Evolutionary conservation across 352 stramenopile genomes (phyloP), one percentile per base, ranked within the genome.

Genomic region (Peronospora destructor): DNA sequence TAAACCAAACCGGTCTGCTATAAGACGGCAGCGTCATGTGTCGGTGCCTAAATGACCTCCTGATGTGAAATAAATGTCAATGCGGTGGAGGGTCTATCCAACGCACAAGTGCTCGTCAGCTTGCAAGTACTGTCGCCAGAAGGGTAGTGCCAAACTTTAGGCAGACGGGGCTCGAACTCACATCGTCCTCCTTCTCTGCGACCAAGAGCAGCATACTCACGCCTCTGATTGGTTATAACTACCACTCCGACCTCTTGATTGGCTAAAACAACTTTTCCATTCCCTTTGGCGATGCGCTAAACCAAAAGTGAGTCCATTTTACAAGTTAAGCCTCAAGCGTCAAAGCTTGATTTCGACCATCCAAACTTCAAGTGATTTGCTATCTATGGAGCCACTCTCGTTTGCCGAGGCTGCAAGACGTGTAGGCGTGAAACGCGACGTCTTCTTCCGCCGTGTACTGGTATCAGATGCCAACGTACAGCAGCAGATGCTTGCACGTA

Each of bases 381-480:
- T 26, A 9, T 40, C 16, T 14, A 63, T 59, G 60, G 46, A 61
- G 37, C 32, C 50, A 44, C 55, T 75, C 44, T 56, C 61, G 44
- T 56, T 68, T 51, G 56, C 73, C 34, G 69, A 84, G 50, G 68
- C 68, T 33, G 53, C 68, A 40, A 66, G 67, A 6, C 76, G 71
- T 46, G 66, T 89, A 35, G 66, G 68, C 45, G 75, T 82, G n/a
- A 73, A 85, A 53, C 71, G 80, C 45, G 77, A 93, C 46, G 71
- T 73, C 8, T 93, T 93, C 53, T 93, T 93, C 55, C 82, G 78
- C 2, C 79, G 82, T 14, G 57, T 93, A 37, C 51, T 85, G 13
- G 79, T 90, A 19, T 75, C 72, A 0, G 78, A 90, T 51, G 49
- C 62, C 3, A 53, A 64, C 30, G 69, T 86, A 40, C 79, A 87